A percentile compares a stretch with the other conserved stretches of the same genome.
Conservation (phyloP, 1,284 basidiomycete genomes). For the Apiotrichum siamense region DNA sequence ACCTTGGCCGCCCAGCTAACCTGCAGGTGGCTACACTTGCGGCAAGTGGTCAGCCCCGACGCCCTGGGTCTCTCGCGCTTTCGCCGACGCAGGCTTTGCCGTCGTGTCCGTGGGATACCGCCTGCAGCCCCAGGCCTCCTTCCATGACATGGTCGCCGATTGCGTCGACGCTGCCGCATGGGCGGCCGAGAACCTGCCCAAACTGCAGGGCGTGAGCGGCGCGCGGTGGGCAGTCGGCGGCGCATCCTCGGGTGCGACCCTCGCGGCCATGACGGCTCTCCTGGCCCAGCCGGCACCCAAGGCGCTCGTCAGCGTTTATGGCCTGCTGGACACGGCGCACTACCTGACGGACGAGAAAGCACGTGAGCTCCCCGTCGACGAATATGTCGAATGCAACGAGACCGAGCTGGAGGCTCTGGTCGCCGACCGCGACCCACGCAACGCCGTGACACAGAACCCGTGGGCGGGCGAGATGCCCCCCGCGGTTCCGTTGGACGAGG, state of each 20-base stretch:
- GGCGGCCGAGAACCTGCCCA: conserved; percentile 15
- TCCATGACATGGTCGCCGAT: conserved; percentile 26
- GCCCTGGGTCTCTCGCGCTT: conserved; percentile 25
- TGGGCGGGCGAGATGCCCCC: conserved; percentile 14
- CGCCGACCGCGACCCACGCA: not conserved
- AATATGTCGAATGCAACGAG: conserved; percentile 7
- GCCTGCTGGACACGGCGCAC: conserved; percentile 7
- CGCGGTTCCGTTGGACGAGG: conserved; percentile 4
- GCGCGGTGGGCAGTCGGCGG: not conserved
- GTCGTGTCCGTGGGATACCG: conserved; percentile 33
- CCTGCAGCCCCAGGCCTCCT: conserved; percentile 23
- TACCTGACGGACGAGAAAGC: conserved; percentile 3
- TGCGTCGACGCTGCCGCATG: conserved; percentile 20
- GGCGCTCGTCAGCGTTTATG: conserved; percentile 11
- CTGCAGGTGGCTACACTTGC: conserved; percentile 2
- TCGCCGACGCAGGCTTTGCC: conserved; percentile 21
- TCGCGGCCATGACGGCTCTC: conserved; percentile 10
- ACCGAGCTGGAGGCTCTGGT: not conserved
- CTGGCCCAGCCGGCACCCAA: not conserved
- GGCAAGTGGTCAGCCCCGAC: conserved; percentile 8
- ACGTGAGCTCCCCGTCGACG: not conserved
- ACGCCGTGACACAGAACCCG: conserved; percentile 6
- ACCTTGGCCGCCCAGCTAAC: not conserved
- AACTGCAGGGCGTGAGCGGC: not conserved
- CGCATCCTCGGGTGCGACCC: conserved; percentile 5